phyloP scores from a whole-genome alignment of 2,329 filamentous ascomycete species.

The Xylariaceae sp. region DNA sequence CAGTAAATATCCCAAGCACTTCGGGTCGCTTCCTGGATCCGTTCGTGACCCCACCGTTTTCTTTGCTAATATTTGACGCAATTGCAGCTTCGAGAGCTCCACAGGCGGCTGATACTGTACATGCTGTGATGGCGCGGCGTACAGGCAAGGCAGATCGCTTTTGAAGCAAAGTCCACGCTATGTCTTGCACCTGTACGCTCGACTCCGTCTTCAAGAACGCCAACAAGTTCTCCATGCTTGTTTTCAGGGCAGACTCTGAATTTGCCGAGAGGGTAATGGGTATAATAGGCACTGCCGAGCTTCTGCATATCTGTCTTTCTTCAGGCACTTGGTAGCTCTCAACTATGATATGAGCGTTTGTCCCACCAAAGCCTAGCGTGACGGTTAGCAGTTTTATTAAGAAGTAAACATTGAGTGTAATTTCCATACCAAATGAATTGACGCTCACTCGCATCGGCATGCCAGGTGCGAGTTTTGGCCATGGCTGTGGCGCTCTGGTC shows the following conservation, averaged over 20 bases:
- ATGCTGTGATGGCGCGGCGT: too few species aligned
- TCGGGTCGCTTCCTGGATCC: background rate
- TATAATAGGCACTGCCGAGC: background rate
- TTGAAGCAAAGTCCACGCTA: too few species aligned
- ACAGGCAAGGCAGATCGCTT: too few species aligned
- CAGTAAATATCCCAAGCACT: slow-evolving; percentile 15
- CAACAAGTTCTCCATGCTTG: too few species aligned
- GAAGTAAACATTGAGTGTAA: background rate
- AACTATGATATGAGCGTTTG: slow-evolving; percentile 31
- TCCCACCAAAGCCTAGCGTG: background rate
- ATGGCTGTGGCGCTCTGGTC: slow-evolving; percentile 2
- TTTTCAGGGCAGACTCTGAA: background rate
- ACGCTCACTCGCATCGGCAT: slow-evolving; percentile 29
- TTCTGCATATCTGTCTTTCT: background rate
- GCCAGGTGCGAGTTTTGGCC: slow-evolving; percentile 18
- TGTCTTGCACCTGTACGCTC: too few species aligned
- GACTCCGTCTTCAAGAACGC: too few species aligned
- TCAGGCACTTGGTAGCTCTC: slow-evolving; percentile 17
- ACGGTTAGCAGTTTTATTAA: background rate
- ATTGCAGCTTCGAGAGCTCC: too few species aligned
- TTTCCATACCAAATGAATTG: slow-evolving; percentile 35
- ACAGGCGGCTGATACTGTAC: too few species aligned
- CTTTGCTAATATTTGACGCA: background rate
- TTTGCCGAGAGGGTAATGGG: slow-evolving; percentile 4
- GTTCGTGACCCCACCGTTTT: background rate